Base-by-base conservation (phyloP, 768 basidiomycete genomes). In the Symmetrospora coprosmae region DNA sequence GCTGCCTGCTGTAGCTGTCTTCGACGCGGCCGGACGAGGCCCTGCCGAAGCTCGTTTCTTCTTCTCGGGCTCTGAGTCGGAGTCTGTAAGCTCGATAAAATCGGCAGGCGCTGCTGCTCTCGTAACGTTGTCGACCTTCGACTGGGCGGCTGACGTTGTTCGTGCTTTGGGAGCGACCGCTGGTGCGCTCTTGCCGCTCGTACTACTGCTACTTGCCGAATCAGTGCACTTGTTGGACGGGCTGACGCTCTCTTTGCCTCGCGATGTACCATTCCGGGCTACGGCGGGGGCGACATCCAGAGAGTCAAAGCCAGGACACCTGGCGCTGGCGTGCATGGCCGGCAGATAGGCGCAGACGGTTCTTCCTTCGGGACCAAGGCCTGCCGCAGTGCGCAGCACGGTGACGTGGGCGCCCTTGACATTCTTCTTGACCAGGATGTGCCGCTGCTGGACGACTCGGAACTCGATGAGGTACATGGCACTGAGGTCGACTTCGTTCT, bases 331-430 rank as follows among this genome's bases (percentile, higher is more conserved):
- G 19, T 14, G 19, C 25, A 38, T 38, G 4, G 51, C 51, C n/a
- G 31, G 35, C 23, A 53, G 31, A 40, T 53, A 53, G 5, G 51
- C 51, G 21, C 34, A 53, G 34, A 38, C 28, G 4, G 51, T 53
- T 9, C 33, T 33, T 7, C 51, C 51, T 40, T 53, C 51, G 8
- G 35, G 37, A 38, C 51, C 51, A 7, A 40, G 16, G n/a, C n/a
- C n/a, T 11, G 37, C 28, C 21, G 31, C 37, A 13, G 4, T 19
- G n/a, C 51, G 51, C 23, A 39, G 27, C 9, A 53, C 19, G 7
- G 51, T 33, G 14, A 39, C 23, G 8, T 5, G 51, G 8, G 37
- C 51, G 17, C 35, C n/a, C n/a, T n/a, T 25, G 27, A 53, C 27
- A 38, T 35, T 40, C 33, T 40, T 35, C 51, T 40, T 53, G 19